A percentile compares a stretch with the other conserved stretches of the same genome.
Evolutionary conservation across 306 rosid species (phyloP).

Genomic region (Corylus americana): DNA sequence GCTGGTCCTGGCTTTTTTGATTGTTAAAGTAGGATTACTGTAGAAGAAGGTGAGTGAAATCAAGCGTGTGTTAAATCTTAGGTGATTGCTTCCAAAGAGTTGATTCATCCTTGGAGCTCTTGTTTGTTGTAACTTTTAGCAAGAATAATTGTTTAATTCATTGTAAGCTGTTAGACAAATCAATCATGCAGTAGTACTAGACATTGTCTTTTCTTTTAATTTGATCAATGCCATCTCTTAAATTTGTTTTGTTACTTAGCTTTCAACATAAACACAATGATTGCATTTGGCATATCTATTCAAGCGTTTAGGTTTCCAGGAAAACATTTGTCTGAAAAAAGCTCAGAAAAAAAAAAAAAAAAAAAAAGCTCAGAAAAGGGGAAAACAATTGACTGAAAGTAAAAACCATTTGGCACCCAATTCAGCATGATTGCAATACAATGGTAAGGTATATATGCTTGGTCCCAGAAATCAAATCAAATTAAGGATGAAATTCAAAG

Average conservation of each 20-base stretch:
- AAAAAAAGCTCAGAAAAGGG: too few species aligned
- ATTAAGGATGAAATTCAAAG: not conserved
- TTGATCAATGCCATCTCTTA: not conserved
- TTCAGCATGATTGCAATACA: too few species aligned
- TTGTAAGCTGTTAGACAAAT: slow-evolving; percentile 24
- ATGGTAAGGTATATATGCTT: not conserved
- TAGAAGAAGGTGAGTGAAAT: not conserved
- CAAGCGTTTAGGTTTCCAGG: too few species aligned
- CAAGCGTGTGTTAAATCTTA: not conserved
- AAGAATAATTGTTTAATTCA: slow-evolving; percentile 9
- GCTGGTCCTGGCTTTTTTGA: slow-evolving; percentile 54
- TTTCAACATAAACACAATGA: too few species aligned
- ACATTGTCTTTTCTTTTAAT: not conserved
- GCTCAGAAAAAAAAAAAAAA: too few species aligned
- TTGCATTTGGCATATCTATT: not conserved
- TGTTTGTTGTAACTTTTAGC: slow-evolving; percentile 6
- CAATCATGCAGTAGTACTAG: not conserved
- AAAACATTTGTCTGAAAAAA: too few species aligned
- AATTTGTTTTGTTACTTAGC: not conserved
- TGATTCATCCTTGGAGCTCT: not conserved
- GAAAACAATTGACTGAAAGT: too few species aligned
- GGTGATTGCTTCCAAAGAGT: slow-evolving; percentile 14
- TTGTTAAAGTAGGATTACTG: slow-evolving; percentile 8
- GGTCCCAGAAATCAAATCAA: not conserved
- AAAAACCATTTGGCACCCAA: too few species aligned